These are phyloP conservation scores for Aspergillus tamarii DNA, from an alignment of 2,329 filamentous ascomycete species.

Conservation along the genomic window DNA sequence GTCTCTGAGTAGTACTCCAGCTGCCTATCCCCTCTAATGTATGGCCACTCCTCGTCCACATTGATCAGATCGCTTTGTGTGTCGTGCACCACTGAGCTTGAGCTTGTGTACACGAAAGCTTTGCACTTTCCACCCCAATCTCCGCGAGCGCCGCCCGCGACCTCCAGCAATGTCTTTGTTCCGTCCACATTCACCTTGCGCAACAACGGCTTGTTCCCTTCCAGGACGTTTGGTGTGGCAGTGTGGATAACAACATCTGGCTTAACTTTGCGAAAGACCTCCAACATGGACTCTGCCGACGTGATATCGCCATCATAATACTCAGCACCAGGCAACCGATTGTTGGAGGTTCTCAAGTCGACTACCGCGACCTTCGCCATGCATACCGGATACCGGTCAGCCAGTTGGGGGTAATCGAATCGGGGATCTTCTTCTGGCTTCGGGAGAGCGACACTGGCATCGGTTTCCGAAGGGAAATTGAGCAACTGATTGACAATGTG, in stretches of 20 bases:
- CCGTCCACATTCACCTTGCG: constrained; percentile 86
- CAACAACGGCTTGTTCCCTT: constrained; percentile 62
- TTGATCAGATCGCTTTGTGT: constrained; percentile 78
- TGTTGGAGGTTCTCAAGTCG: constrained; percentile 71
- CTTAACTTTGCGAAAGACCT: constrained; percentile 66
- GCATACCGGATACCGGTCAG: constrained; percentile 46
- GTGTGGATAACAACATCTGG: constrained; percentile 91
- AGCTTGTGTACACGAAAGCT: constrained; percentile 88
- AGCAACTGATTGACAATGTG: constrained; percentile 77
- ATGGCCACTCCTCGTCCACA: constrained; percentile 80
- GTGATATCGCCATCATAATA: constrained; percentile 83
- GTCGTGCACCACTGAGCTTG: constrained; percentile 83
- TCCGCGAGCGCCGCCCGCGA: constrained; percentile 70
- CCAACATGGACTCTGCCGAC: constrained; percentile 61
- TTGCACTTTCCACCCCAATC: constrained; percentile 65
- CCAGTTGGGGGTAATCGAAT: constrained; percentile 41
- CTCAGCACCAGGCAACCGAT: constrained; percentile 63
- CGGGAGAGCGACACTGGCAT: constrained; percentile 41
- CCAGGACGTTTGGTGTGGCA: constrained; percentile 68
- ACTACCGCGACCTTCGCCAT: constrained; percentile 66
- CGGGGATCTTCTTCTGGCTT: constrained; percentile 39
- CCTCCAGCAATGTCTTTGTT: constrained; percentile 68
- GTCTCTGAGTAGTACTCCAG: constrained; percentile 87
- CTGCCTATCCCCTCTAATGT: constrained; percentile 71
- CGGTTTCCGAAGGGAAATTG: constrained; percentile 57